These are phyloP conservation scores for Hymenoscyphus albidus DNA, from an alignment of 2,329 filamentous ascomycete genomes.

Conservation along the genomic window DNA sequence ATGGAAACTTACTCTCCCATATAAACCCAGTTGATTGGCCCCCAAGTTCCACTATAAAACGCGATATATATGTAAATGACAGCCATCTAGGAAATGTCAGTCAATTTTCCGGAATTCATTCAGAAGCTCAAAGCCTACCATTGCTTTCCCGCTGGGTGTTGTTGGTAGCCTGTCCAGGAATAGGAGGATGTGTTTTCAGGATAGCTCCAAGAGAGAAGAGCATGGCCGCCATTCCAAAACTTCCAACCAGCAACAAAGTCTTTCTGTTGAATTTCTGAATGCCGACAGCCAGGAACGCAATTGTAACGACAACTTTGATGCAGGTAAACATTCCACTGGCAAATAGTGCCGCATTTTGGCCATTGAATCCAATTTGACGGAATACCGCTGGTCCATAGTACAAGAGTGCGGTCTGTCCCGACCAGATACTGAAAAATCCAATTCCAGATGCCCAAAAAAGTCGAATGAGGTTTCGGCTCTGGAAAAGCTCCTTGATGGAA, in stretches of 20 bases:
- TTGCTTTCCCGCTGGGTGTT: constrained; percentile 54
- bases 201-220: constrained; percentile 49
- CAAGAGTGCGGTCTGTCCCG: constrained; percentile 19
- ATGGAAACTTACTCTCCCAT: constrained; percentile 43
- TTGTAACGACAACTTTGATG: constrained; percentile 15
- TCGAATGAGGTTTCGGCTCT: constrained; percentile 2
- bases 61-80: constrained; percentile 23
- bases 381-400: constrained; percentile 21
- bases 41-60: constrained; percentile 49
- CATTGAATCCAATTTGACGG: constrained; percentile 16
- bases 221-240: constrained; percentile 46
- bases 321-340: constrained; percentile 18
- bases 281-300: constrained; percentile 12
- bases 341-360: constrained; percentile 19
- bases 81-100: constrained; percentile 15
- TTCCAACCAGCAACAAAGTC: constrained; percentile 43
- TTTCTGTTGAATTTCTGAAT: constrained; percentile 47
- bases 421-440: constrained; percentile 40
- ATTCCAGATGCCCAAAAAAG: constrained; percentile 1
- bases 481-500: constrained; percentile 44
- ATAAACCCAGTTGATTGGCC: constrained; percentile 49
- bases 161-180: constrained; percentile 4
- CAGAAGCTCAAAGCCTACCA: constrained; percentile 26
- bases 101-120: not conserved
- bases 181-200: constrained; percentile 41